Base-by-base conservation (phyloP, 805 yeast genomes). In the Candida bentonensis region DNA sequence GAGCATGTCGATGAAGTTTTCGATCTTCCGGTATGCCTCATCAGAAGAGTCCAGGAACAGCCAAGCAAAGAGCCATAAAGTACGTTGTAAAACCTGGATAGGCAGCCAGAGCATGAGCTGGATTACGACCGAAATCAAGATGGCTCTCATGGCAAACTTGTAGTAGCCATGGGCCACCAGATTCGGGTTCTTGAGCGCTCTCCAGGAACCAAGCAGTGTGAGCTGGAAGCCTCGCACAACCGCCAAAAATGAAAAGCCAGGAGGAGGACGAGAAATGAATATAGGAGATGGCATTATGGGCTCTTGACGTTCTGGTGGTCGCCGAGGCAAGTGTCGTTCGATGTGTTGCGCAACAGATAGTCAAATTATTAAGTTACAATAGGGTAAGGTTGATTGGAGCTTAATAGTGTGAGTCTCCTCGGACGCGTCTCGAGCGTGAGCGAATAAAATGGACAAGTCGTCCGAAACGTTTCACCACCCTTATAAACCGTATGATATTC, bases 401-500 rank as follows among this genome's bases (percentile, higher is more conserved):
- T n/a, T n/a, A n/a, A n/a, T n/a, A n/a, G n/a, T n/a, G n/a, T n/a
- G n/a, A n/a, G n/a, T n/a, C n/a, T n/a, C n/a, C n/a, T n/a, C n/a
- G n/a, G n/a, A n/a, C n/a, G n/a, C n/a, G n/a, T n/a, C n/a, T n/a
- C n/a, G n/a, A n/a, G n/a, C n/a, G n/a, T n/a, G n/a, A n/a, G n/a
- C n/a, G n/a, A n/a, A n/a, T n/a, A n/a, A n/a, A n/a, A n/a, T n/a
- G n/a, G n/a, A 9, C 11, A 30, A 9, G 36, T 5, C 36, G 17
- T 4, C 36, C 11, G 45, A 40, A 4, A 49, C 50, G 21, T 84
- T 71, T 60, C 64, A 72, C 54, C 96, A 88, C 58, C 97, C 97
- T 0, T 88, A 69, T 57, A 55, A 60, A 40, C 96, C 97, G 0
- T 88, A 88, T 59, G 68, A 67, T 22, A 86, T 87, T 49, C 97